Percentiles rank a stretch among this genome's conserved stretches.
Conservation (phyloP, 441 rosid genomes). For the Eutrema salsugineum region DNA sequence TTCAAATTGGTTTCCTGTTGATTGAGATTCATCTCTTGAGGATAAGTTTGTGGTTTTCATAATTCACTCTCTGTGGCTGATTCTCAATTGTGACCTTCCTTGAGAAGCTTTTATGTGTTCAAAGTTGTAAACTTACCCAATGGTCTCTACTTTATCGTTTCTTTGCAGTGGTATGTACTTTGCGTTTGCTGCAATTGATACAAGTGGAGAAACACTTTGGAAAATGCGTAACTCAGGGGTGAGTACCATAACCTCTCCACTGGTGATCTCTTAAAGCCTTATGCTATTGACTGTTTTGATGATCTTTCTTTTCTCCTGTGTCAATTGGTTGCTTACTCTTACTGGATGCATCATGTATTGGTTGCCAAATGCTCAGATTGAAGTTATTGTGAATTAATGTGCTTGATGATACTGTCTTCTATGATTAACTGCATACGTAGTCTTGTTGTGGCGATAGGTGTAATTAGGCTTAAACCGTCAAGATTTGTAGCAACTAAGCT, state of each 20-base stretch:
- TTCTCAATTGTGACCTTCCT: not conserved
- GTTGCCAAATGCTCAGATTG: not conserved
- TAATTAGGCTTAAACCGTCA: not conserved
- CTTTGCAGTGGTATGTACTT: conserved; percentile 54
- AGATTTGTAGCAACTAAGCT: not conserved
- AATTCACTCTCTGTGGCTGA: too few species aligned
- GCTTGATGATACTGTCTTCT: not conserved
- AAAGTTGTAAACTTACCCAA: not conserved
- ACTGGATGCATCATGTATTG: not conserved
- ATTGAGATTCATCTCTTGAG: not conserved
- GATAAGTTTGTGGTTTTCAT: not conserved
- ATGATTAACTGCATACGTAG: not conserved
- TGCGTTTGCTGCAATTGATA: conserved; percentile 45
- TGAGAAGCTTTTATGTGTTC: not conserved
- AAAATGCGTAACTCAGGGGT: conserved; percentile 42
- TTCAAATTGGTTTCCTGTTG: not conserved
- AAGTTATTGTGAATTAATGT: not conserved
- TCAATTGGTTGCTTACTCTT: not conserved
- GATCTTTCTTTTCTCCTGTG: not conserved
- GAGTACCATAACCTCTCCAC: not conserved
- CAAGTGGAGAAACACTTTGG: conserved; percentile 72
- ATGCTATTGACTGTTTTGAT: not conserved
- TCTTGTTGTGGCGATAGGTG: not conserved
- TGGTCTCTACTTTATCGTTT: not conserved
- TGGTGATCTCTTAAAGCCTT: not conserved